Conservation (phyloP, 225 moss, liverwort and hornwort genomes). For the Antitrichia curtipendula region DNA sequence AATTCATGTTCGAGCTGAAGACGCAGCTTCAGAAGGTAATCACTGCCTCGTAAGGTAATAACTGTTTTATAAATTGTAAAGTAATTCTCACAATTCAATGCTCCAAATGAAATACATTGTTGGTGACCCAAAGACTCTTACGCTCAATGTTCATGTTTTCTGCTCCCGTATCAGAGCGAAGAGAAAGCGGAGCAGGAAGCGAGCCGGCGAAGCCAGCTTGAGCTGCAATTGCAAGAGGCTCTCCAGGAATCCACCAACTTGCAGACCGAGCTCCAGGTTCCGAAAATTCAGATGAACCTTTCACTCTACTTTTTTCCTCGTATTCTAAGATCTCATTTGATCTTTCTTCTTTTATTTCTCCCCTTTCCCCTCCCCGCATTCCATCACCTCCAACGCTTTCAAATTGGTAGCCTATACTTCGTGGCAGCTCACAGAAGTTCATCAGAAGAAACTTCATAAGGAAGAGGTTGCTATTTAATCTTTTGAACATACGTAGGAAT, state of each 20-base stretch:
- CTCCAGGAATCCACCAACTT: conserved; percentile 52
- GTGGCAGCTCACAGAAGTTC: not conserved
- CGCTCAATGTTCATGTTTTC: not conserved
- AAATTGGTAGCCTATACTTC: not conserved
- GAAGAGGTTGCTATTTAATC: not conserved
- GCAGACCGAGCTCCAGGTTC: conserved; percentile 63
- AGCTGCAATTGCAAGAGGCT: conserved; percentile 47
- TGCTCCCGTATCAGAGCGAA: conserved; percentile 27
- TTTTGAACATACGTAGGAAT: not conserved
- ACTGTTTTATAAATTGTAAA: not conserved
- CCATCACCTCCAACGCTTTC: not conserved
- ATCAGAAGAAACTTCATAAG: not conserved
- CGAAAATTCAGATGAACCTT: not conserved
- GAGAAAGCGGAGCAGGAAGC: conserved; percentile 41
- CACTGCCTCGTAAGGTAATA: conserved; percentile 4
- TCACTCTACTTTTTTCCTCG: not conserved
- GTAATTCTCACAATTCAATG: not conserved
- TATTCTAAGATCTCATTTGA: not conserved
- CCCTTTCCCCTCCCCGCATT: not conserved
- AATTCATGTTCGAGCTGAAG: conserved; percentile 36
- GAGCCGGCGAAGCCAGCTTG: conserved; percentile 16
- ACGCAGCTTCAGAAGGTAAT: conserved; percentile 47
- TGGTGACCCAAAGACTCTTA: not conserved
- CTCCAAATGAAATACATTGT: not conserved
- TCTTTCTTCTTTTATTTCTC: not conserved